A percentile compares a stretch with the other conserved stretches of the same genome.
Evolutionary conservation across 1,139 yeast species (phyloP).

Genomic region (Candida frijolesensis): DNA sequence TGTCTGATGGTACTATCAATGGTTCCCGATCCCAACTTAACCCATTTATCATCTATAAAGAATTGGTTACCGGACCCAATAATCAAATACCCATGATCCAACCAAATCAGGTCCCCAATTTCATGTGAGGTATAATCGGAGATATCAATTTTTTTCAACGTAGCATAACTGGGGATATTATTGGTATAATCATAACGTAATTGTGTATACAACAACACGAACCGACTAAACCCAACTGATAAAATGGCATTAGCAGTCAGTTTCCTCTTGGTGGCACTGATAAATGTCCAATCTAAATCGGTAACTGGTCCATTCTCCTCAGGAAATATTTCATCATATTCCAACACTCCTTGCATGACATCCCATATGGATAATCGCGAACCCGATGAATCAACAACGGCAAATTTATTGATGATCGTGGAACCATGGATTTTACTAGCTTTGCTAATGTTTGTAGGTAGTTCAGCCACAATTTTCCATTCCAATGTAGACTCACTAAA

Average conservation of each 20-base stretch:
- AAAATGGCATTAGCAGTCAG: slow-evolving; percentile 65
- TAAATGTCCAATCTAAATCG: slow-evolving; percentile 84
- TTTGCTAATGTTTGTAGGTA: slow-evolving; percentile 58
- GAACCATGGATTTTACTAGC: slow-evolving; percentile 69
- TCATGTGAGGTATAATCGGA: slow-evolving; percentile 71
- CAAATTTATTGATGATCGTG: slow-evolving; percentile 66
- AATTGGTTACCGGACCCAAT: slow-evolving; percentile 90
- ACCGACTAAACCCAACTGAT: slow-evolving; percentile 72
- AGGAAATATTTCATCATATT: slow-evolving; percentile 52
- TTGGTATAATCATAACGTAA: slow-evolving; percentile 88
- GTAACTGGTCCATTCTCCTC: slow-evolving; percentile 43
- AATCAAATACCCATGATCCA: slow-evolving; percentile 74
- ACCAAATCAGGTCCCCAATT: slow-evolving; percentile 90
- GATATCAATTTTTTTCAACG: slow-evolving; percentile 73
- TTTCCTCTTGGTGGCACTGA: slow-evolving; percentile 36
- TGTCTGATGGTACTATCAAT: slow-evolving; percentile 42
- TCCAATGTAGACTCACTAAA: slow-evolving; percentile 19
- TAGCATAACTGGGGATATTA: slow-evolving; percentile 72
- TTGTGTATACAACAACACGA: slow-evolving; percentile 74
- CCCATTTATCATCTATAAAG: slow-evolving; percentile 73
- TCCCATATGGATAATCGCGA: slow-evolving; percentile 75
- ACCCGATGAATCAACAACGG: slow-evolving; percentile 60
- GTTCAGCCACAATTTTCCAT: slow-evolving; percentile 54
- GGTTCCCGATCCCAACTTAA: slow-evolving; percentile 32
- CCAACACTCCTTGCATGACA: slow-evolving; percentile 64